Percentiles rank a stretch among this genome's conserved stretches.
Evolutionary conservation across 129 eudicot genomes (phyloP).

Genomic region (Escallonia rubra): DNA sequence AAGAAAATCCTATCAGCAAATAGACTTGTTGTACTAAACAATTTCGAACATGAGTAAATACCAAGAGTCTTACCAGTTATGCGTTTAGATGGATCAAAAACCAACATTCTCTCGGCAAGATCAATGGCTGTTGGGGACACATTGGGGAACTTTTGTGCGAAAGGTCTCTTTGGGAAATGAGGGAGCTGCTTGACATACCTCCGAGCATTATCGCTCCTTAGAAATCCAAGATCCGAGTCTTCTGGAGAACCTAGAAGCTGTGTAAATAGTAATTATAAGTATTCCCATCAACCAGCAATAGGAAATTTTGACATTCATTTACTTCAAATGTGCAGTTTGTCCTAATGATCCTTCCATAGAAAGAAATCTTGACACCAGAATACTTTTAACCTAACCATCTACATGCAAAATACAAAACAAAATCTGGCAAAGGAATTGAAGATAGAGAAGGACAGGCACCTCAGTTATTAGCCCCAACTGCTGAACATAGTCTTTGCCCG

Average conservation of each 20-base stretch:
- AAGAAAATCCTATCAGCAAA: not conserved
- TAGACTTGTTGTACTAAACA: not conserved
- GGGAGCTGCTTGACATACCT: slow-evolving; percentile 79
- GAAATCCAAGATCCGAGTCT: slow-evolving; percentile 83
- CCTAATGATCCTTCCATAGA: not conserved
- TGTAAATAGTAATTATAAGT: not conserved
- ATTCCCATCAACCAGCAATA: not conserved
- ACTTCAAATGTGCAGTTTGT: not conserved
- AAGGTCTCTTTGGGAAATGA: slow-evolving; percentile 54
- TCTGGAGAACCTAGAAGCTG: slow-evolving; percentile 90
- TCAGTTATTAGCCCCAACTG: slow-evolving; percentile 77
- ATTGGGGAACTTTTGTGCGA: slow-evolving; percentile 64
- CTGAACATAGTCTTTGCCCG: slow-evolving; percentile 90
- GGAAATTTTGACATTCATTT: not conserved
- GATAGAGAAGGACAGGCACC: slow-evolving; percentile 33
- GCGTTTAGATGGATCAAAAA: slow-evolving; percentile 90
- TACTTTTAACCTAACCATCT: not conserved
- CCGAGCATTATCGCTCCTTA: slow-evolving; percentile 80
- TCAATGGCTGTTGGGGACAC: slow-evolving; percentile 70
- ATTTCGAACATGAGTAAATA: not conserved
- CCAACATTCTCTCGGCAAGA: slow-evolving; percentile 83
- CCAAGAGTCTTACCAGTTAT: slow-evolving; percentile 55
- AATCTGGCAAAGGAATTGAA: not conserved
- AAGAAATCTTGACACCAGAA: not conserved
- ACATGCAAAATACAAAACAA: not conserved